Evolutionary conservation across 306 rosid species (phyloP), one percentile per base, ranked within the genome.

Genomic region (Begonia peltatifolia): DNA sequence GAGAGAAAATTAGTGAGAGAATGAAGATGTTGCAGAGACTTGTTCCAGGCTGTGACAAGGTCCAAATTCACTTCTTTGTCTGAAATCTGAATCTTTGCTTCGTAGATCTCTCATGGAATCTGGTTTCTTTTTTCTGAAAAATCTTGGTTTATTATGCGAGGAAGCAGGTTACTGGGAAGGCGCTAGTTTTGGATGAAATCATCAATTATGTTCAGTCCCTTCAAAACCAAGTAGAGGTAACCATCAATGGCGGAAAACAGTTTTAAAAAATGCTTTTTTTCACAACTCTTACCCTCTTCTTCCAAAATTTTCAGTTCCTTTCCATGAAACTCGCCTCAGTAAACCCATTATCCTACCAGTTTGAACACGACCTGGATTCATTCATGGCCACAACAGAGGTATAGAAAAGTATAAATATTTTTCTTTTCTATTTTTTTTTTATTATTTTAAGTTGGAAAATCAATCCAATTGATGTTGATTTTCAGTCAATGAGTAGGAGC

Each of bases 201-300:
- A 90, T 90, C 84, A 90, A 90, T 73, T 90, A 90, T 86, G 95
- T 90, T 66, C 94, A 86, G 82, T 86, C 99, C 78, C 75, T 90
- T 63, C 95, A 90, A 55, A 79, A 79, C 74, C 99, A 83, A 90
- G 96, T 90, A 9, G 99, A 90, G 99, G 99, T 90, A 80, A 52
- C 36, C 38, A 30, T 30, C 38, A 30, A 30, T 30, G 38, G 38
- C 38, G 38, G 38, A 30, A 30, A 30, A 30, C 38, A 2, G 38
- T 30, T 30, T 30, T 3, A 30, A 30, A 30, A 30, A 7, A 30
- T 30, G 38, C 23, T 30, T 10, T 44, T 20, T 0, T 23, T 30
- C 12, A 2, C 14, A 13, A 54, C 18, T 15, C 20, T 35, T 10
- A 9, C 44, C 2, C 12, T 48, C 20, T 11, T 66, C 20, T 1